A percentile compares a stretch with the other conserved stretches of the same genome.
These are phyloP conservation scores for Talaromyces sp. DNA, from an alignment of 2,329 filamentous ascomycete species.

Conservation along the genomic window DNA sequence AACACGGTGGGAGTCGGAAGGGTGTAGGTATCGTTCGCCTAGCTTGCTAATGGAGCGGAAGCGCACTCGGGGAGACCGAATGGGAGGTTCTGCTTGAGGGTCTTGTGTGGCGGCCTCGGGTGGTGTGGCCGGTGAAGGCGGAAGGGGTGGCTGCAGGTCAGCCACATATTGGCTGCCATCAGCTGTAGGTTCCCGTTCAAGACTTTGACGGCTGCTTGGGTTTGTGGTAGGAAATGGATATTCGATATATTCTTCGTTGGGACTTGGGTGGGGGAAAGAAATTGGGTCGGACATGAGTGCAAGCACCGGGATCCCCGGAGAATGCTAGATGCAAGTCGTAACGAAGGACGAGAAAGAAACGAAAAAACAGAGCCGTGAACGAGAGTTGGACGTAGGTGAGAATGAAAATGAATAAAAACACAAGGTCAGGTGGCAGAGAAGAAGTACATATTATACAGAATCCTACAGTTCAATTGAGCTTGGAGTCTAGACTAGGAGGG, in stretches of 20 bases:
- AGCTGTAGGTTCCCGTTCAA: constrained; percentile 21
- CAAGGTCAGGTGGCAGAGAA: neutral
- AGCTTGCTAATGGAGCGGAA: constrained; percentile 24
- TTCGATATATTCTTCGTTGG: constrained; percentile 27
- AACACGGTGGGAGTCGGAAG: constrained; percentile 6
- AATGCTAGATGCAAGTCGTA: neutral
- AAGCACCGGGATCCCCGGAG: neutral
- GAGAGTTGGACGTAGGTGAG: neutral
- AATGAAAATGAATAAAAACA: too few species aligned
- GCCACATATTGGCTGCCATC: constrained; percentile 19
- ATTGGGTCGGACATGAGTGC: constrained; percentile 22
- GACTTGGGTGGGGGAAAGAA: constrained; percentile 23
- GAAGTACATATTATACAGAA: neutral
- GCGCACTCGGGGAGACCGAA: constrained; percentile 24
- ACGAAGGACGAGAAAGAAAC: neutral
- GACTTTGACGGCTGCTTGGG: constrained; percentile 13
- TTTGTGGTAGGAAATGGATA: constrained; percentile 16
- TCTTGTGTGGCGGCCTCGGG: neutral
- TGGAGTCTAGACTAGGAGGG: neutral
- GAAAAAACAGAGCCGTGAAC: neutral
- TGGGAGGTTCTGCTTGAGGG: constrained; percentile 5
- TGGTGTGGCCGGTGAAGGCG: neutral
- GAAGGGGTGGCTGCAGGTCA: neutral
- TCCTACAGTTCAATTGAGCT: neutral
- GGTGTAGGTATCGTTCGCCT: constrained; percentile 11